These are phyloP conservation scores for Cicer chorassanicum DNA, from an alignment of 306 rosid species.

Conservation along the genomic window DNA sequence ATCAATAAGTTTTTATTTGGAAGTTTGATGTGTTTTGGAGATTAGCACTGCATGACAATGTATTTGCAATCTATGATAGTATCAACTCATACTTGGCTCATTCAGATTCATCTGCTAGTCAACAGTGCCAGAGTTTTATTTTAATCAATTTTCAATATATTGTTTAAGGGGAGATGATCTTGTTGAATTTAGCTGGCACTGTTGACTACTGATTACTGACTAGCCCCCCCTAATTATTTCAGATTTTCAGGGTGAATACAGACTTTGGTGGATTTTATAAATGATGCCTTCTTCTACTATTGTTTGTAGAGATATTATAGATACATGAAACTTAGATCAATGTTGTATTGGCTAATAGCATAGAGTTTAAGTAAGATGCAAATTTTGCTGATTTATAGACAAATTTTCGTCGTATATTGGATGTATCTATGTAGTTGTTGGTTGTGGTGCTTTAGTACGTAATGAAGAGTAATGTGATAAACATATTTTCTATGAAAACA, in stretches of 20 bases:
- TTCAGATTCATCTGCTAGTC: background rate
- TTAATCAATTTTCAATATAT: constrained; percentile 14
- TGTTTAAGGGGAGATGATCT: background rate
- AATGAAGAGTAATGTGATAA: background rate
- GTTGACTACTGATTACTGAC: too few relatives aligned
- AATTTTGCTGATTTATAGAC: background rate
- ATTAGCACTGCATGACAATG: background rate
- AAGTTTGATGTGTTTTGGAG: background rate
- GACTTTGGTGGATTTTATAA: background rate
- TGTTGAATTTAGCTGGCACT: background rate
- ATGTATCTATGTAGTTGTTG: background rate
- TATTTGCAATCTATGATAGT: constrained; percentile 1
- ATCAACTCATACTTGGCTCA: background rate
- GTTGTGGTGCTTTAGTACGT: background rate
- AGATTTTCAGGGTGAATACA: background rate
- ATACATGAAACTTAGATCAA: background rate
- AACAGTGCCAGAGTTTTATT: background rate
- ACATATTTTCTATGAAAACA: background rate
- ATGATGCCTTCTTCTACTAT: too few relatives aligned
- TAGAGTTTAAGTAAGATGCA: background rate
- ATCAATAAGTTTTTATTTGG: constrained; percentile 6
- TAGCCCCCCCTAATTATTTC: background rate
- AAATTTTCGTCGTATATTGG: background rate
- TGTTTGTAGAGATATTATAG: background rate
- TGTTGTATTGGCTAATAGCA: background rate